Evolutionary conservation across 768 basidiomycete species (phyloP), one percentile per base, ranked within the genome.

Genomic region (Chalciporus sphaerocephalus): DNA sequence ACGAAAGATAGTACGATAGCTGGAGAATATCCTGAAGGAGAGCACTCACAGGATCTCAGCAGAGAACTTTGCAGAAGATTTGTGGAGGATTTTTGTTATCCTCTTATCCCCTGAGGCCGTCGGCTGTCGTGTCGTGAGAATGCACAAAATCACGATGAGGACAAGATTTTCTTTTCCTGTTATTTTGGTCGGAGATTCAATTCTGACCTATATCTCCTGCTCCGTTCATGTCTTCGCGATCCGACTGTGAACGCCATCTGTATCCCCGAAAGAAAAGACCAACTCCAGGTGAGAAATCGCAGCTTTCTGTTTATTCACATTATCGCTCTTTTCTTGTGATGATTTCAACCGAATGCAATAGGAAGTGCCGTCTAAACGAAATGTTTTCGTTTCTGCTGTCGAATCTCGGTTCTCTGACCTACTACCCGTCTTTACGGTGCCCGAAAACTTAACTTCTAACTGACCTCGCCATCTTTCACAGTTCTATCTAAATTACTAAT

Each of bases 351-450:
- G 64, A 61, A 61, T 53, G 56, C 63, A 55, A 63, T 65, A 65
- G 64, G 64, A 65, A 65, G 64, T 65, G 64, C 64, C 64, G 64
- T 65, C 64, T 57, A 35, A 65, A 67, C 52, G 61, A 53, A 48
- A 40, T 39, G 2, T 51, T 37, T 30, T 34, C 12, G 50, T 54
- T 48, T 53, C 57, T 63, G 38, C 25, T 67, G 64, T 65, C 61
- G 64, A 65, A 37, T 50, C 58, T 40, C 65, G 64, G 65, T 65
- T 63, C 61, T 51, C 64, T 67, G 65, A 65, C n/a, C n/a, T n/a
- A 28, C 43, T 44, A 33, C 32, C 22, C 36, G 5, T 32, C 21
- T 39, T 24, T 27, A 33, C 8, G 2, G 6, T 20, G 10, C 18
- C 20, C 3, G 22, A 38, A 35, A n/a, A n/a, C n/a, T n/a, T n/a